Evolutionary conservation across 331 rosid species (phyloP), one percentile per base, ranked within the genome.

Genomic region (Dryas integrifolia): DNA sequence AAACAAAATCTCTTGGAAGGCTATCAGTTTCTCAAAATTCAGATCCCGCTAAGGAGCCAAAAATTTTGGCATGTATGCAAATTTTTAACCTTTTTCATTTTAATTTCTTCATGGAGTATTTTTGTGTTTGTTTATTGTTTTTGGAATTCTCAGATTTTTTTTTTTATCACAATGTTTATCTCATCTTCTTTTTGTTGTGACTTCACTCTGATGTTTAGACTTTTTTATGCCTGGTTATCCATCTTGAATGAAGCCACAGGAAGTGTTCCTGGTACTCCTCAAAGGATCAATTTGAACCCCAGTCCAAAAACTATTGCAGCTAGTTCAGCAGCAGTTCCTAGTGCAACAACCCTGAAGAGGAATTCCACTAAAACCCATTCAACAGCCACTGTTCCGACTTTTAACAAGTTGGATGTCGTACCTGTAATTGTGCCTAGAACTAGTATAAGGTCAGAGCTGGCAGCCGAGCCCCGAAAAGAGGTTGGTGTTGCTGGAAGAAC

Each of bases 371-470:
- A 79, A 85, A 78, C 83, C 72, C 87, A 86, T 73, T 78, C 96
- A 51, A 77, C 86, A n/a, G 71, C 88, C 65, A 87, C 24, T 77
- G 81, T 66, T 76, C 80, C 91, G 45, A 71, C 73, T 58, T 72
- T 88, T 71, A 91, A 82, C 70, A 95, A 85, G 83, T 67, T 92
- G 61, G 98, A 95, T 60, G 85, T 87, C 72, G 51, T 89, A 71
- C 97, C 98, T 16, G 88, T 91, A 64, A 89, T 89, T 76, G 98
- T 95, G 55, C 96, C 97, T 55, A 89, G 98, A 88, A 84, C 89
- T 45, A 91, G 83, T 82, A 59, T 70, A 46, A 85, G 90, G 74
- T 65, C 91, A 41, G 97, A 95, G 77, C 79, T 82, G 69, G 83
- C 81, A 69, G 81, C 82, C 58, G 98, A 95, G 65, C 82, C 96